These are phyloP conservation scores for Flaveria trinervia DNA, from an alignment of 129 eudicot species.

Conservation along the genomic window DNA sequence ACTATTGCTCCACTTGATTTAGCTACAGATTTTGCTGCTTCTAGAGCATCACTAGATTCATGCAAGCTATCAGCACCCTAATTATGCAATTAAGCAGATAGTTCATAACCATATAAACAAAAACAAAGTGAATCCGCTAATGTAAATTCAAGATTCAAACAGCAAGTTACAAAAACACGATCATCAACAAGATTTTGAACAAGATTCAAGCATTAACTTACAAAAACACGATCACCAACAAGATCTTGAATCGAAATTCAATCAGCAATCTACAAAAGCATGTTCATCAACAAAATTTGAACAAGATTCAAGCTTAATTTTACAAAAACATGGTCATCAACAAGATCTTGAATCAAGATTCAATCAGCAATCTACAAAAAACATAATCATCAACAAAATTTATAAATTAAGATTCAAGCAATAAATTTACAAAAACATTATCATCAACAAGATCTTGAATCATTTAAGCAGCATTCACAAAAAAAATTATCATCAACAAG, in stretches of 20 bases:
- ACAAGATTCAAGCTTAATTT: not conserved
- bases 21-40: slow-evolving; percentile 85
- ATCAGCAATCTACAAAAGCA: too few species aligned
- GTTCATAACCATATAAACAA: not conserved
- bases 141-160: not conserved
- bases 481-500: too few species aligned
- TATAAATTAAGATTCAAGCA: too few species aligned
- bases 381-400: too few species aligned
- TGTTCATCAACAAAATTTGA: too few species aligned
- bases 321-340: not conserved
- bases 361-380: not conserved
- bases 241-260: too few species aligned
- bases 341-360: not conserved
- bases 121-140: not conserved
- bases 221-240: not conserved
- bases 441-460: slow-evolving; percentile 1
- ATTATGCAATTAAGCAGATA: slow-evolving; percentile 11
- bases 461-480: too few species aligned
- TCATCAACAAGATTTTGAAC: slow-evolving; percentile 7
- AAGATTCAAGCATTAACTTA: not conserved
- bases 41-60: slow-evolving; percentile 80
- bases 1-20: slow-evolving; percentile 61
- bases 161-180: not conserved
- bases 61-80: slow-evolving; percentile 84
- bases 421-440: not conserved